Evolutionary conservation across 2,329 filamentous ascomycete genomes (phyloP), one percentile per base, ranked within the genome.

Genomic region (Hypoxylon sp.): DNA sequence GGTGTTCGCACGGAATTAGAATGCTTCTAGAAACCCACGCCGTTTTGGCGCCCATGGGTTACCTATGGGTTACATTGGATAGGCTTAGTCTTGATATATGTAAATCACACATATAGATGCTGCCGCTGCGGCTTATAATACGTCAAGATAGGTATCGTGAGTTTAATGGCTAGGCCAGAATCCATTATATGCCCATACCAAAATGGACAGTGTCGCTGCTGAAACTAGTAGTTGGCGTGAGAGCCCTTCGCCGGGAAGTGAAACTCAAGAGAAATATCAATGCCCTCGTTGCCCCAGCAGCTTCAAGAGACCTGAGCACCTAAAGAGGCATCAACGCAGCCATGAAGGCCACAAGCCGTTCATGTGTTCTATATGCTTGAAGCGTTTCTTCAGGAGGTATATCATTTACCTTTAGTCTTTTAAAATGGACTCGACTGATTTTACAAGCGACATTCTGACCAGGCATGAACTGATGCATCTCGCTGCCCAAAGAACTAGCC

Each of bases 381-480:
- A 78, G 67, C 71, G 72, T 14, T 78, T 78, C 59, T 69, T 75
- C 10, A 69, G 76, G 51, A 78, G 76, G 75, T 77, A 62, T 60
- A 69, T 41, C 14, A 51, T 17, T 6, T 28, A 30, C 48, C 11
- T 50, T 65, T 30, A 43, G n/a, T 28, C 50, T 56, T 57, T 14
- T 25, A 11, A 49, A 41, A 25, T 21, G 25, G 21, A 65, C 52
- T 53, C 43, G 48, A 49, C 65, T 73, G 50, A 74, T 38, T 17
- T 43, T n/a, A 50, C 25, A 68, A 75, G 74, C 66, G 74, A 75
- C 36, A 73, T 75, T 46, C 61, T 74, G 57, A 68, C 67, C 48
- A 71, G 74, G 28, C 74, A 75, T 61, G 61, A 71, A 52, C 65
- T 74, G 14, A 73, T 72, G 58, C 73, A 75, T 43, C 48, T 68